Percentiles rank a stretch among this genome's conserved stretches.
Conservation (phyloP, 2,329 filamentous ascomycete genomes). For the Botrytis galanthina region DNA sequence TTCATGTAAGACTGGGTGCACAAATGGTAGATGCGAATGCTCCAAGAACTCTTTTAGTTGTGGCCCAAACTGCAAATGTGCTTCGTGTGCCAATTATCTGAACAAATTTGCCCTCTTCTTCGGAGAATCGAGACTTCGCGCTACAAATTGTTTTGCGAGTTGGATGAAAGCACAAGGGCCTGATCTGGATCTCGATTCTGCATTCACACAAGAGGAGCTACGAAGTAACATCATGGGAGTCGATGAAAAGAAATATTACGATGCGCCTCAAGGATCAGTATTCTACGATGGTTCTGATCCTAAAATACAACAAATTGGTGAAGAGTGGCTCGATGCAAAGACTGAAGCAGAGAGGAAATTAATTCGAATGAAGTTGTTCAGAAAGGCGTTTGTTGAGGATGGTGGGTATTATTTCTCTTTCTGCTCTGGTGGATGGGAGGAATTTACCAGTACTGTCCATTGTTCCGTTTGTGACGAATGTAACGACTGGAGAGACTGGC, state of each 20-base stretch:
- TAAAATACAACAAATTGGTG: background rate
- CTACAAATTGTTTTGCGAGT: constrained; percentile 12
- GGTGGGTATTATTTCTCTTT: constrained; percentile 2
- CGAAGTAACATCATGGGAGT: constrained; percentile 17
- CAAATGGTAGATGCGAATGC: constrained; percentile 8
- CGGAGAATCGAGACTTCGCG: constrained; percentile 3
- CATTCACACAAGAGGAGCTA: constrained; percentile 6
- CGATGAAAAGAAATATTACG: constrained; percentile 12
- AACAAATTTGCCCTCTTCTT: constrained; percentile 13
- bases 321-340: constrained; percentile 8
- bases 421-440: constrained; percentile 13
- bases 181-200: constrained; percentile 1
- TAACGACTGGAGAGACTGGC: constrained; percentile 15
- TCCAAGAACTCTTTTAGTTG: constrained; percentile 9
- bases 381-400: constrained; percentile 8
- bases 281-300: background rate
- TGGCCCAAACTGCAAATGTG: constrained; percentile 10
- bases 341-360: constrained; percentile 7
- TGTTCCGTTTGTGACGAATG: constrained; percentile 9
- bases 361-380: constrained; percentile 6
- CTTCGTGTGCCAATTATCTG: constrained; percentile 6
- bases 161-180: constrained; percentile 8
- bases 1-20: background rate
- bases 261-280: constrained; percentile 2
- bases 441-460: background rate